Base-by-base conservation (phyloP, 2,329 filamentous ascomycete species). In the Colletotrichum sp. region DNA sequence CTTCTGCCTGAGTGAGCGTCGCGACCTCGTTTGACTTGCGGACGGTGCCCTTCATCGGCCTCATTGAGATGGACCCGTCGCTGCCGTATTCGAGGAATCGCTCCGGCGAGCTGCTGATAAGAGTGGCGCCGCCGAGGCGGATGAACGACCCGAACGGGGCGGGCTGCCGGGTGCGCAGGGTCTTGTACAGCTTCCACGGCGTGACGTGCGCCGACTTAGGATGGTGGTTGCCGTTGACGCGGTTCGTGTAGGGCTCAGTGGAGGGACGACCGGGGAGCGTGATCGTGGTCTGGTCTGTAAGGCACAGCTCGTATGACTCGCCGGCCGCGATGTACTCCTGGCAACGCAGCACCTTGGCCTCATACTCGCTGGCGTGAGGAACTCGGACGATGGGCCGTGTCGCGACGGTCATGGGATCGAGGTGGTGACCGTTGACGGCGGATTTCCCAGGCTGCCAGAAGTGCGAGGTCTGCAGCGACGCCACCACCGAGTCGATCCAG, bases 11-110 rank as follows among this genome's bases (percentile, higher is more conserved):
- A 7, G 89, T 90, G n/a, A 94, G 88, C 0, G 94, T 97, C 48
- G 93, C 82, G 0, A 90, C 92, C 2, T 87, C 88, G 1, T 88
- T 86, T 0, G 90, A 91, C 80, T 98, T 98, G 79, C 93, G 93
- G n/a, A 98, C 95, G 0, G 96, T 98, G 64, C 96, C 96, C 87
- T 98, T 98, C 92, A 98, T 98, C 0, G 96, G 96, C 9, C 96
- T 92, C 89, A 98, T 97, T 77, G 94, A 92, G 82, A 93, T 95
- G 57, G 87, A 84, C 1, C 93, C 93, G 1, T 84, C 85, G 3
- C 81, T 77, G 69, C 84, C 82, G 79, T 88, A 86, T 63, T 91
- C 91, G 19, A 98, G 90, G 82, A 98, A 98, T 4, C 96, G 94
- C 85, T 98, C 96, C 0, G 96, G 96, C 6, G 95, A 98, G 80